These are phyloP conservation scores for Vigna radiata DNA, from an alignment of 306 rosid species.

Conservation along the genomic window DNA sequence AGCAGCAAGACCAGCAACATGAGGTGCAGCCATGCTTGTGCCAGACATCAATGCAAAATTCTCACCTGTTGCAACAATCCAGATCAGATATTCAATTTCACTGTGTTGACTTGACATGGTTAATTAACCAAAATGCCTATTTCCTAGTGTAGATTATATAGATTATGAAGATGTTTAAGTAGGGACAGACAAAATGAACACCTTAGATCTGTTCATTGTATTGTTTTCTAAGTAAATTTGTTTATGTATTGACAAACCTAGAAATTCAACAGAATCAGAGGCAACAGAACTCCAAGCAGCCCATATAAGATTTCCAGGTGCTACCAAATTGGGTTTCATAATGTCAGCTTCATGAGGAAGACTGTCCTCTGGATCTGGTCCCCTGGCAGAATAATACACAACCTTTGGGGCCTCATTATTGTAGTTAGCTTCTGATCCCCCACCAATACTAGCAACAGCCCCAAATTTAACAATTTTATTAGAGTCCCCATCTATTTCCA, in stretches of 20 bases:
- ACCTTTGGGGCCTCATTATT: constrained; percentile 72
- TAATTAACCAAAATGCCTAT: constrained; percentile 8
- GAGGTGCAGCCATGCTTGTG: constrained; percentile 99
- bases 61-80: constrained; percentile 68
- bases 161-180: constrained; percentile 2
- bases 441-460: constrained; percentile 80
- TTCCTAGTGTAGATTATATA: neutral
- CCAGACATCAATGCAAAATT: constrained; percentile 98
- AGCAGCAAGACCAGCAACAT: constrained; percentile 96
- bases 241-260: constrained; percentile 53
- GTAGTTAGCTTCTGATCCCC: constrained; percentile 80
- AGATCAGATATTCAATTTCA: constrained; percentile 37
- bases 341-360: constrained; percentile 83
- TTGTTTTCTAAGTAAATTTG: constrained; percentile 8
- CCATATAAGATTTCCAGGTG: constrained; percentile 96
- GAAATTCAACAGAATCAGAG: constrained; percentile 83
- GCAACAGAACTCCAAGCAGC: constrained; percentile 98
- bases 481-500: constrained; percentile 67
- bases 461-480: constrained; percentile 70
- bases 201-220: neutral
- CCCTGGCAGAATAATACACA: constrained; percentile 97
- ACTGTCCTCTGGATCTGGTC: constrained; percentile 96
- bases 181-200: constrained; percentile 33
- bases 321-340: constrained; percentile 92
- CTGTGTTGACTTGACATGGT: neutral